These are phyloP conservation scores for Pascua sp. DNA, from an alignment of 1,284 basidiomycete genomes.

Conservation along the genomic window DNA sequence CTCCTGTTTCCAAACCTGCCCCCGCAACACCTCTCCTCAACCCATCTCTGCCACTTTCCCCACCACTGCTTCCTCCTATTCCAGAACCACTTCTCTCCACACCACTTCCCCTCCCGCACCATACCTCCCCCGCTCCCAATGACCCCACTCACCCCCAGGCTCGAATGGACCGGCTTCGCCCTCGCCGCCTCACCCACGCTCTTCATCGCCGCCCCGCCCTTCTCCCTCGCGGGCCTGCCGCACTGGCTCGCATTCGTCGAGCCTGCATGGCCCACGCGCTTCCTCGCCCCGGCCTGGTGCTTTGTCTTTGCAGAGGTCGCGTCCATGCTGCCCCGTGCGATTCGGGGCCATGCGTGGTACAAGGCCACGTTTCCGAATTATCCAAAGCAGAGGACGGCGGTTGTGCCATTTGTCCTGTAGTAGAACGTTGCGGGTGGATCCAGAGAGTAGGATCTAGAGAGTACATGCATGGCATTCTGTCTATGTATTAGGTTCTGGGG, in stretches of 20 bases:
- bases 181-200: constrained; percentile 53
- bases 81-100: not conserved
- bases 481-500: not conserved
- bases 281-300: constrained; percentile 65
- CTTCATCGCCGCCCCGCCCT: constrained; percentile 17
- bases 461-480: not conserved
- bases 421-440: not conserved
- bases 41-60: too few relatives aligned
- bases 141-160: constrained; percentile 50
- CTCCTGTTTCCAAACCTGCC: too few relatives aligned
- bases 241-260: not conserved
- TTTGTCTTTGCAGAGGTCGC: constrained; percentile 69
- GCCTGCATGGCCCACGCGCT: constrained; percentile 22
- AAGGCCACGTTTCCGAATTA: constrained; percentile 64
- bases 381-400: constrained; percentile 61
- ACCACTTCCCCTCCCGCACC: not conserved
- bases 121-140: not conserved
- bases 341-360: constrained; percentile 79
- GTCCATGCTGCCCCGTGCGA: constrained; percentile 73
- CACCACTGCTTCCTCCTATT: not conserved
- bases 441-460: not conserved
- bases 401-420: constrained; percentile 64
- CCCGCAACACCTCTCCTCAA: too few relatives aligned
- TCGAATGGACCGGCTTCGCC: constrained; percentile 78
- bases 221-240: not conserved